Percentiles rank a stretch among this genome's conserved stretches.
Evolutionary conservation across 495 filamentous ascomycete species (phyloP).

Genomic region (Amorphotheca resinae): DNA sequence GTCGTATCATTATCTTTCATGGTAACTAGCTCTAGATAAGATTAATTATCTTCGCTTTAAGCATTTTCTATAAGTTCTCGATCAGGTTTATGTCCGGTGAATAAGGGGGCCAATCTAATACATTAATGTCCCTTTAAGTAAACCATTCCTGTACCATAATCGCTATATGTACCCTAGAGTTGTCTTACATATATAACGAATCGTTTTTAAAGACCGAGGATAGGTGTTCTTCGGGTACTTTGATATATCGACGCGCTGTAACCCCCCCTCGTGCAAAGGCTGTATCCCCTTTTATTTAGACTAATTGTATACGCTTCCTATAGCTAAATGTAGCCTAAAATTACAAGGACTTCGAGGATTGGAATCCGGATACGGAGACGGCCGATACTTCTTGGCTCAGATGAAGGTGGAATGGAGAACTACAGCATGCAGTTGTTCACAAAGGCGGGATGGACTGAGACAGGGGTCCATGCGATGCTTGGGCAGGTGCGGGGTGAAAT

Average conservation of each 20-base stretch:
- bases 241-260: conserved; percentile 4
- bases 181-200: conserved; percentile 7
- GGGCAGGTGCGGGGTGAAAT: conserved; percentile 1
- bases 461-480: conserved; percentile 5
- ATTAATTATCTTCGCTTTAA: conserved; percentile 5
- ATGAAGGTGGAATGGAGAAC: conserved; percentile 7
- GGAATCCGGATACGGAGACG: too few species aligned
- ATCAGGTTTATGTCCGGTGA: conserved; percentile 8
- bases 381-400: conserved; percentile 2
- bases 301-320: not conserved
- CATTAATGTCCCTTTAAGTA: not conserved
- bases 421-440: conserved; percentile 4
- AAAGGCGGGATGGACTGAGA: conserved; percentile 3
- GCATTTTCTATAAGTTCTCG: conserved; percentile 7
- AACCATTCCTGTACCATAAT: conserved; percentile 1
- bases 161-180: not conserved
- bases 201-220: not conserved
- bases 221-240: conserved; percentile 5
- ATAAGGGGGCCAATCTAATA: conserved; percentile 5
- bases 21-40: conserved; percentile 4
- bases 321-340: not conserved
- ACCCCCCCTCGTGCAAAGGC: not conserved
- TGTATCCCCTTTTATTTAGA: not conserved
- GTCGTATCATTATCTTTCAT: conserved; percentile 1
- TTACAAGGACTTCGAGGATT: too few species aligned